Evolutionary conservation across 2,329 filamentous ascomycete species (phyloP), one percentile per base, ranked within the genome.

Genomic region (Trichophyton benhamiae): DNA sequence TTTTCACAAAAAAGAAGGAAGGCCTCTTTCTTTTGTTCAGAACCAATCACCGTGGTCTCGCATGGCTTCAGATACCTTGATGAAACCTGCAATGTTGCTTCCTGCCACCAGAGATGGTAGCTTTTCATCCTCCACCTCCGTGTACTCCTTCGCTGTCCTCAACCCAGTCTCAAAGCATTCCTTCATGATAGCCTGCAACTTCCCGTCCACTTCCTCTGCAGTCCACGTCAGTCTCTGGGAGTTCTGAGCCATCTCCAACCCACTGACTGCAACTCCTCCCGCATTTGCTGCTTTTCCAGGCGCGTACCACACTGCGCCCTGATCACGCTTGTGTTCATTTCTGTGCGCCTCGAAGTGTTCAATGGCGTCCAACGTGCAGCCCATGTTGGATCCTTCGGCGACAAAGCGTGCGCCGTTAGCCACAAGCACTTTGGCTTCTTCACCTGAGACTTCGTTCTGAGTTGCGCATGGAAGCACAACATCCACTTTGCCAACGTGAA

Each of bases 201-300:
- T 90, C 68, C 82, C 79, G 77, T 97, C 92, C 66, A 97, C 94
- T 80, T 96, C 88, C 80, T 96, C 88, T 55, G 81, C 72, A 30
- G 89, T 88, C 94, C 94, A 99, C 71, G 79, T 83, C 67, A 96
- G 81, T 64, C 92, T 87, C 76, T 87, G 78, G 67, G 87, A 92
- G 84, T 99, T 97, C 84, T 99, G 94, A 6, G 92, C 91, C 94
- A 99, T 99, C 83, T 99, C 94, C 52, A 99, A 85, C 69, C 94
- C 94, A 2, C 91, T 96, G 46, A 99, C 94, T 62, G 94, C 94
- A 62, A 97, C 94, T 82, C 94, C 94, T 76, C 94, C 94, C 68
- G 90, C 91, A 81, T 97, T 97, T 79, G 92, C 89, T 36, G 94
- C 94, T 84, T 97, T 97, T 69, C 90, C 92, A 58, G 92, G 92